A percentile compares a stretch with the other conserved stretches of the same genome.
These are phyloP conservation scores for Pterocarpus macrocarpus DNA, from an alignment of 306 rosid genomes.

Conservation along the genomic window DNA sequence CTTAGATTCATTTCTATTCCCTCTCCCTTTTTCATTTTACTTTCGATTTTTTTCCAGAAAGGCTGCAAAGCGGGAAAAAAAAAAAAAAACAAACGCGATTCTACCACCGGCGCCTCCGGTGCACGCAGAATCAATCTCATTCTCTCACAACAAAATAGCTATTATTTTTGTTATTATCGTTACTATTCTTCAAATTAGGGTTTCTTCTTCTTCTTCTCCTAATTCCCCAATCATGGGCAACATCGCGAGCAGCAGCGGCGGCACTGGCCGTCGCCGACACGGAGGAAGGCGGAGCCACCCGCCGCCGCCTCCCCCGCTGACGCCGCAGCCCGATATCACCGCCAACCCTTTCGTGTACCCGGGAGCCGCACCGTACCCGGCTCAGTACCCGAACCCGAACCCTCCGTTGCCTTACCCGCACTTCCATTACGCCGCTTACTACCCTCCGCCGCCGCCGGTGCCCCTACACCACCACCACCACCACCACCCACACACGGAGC, in stretches of 20 bases:
- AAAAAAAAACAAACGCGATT: background rate
- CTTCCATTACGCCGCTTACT: slow-evolving; percentile 51
- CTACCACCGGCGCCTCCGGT: background rate
- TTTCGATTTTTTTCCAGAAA: background rate
- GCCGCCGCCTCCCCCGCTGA: slow-evolving; percentile 64
- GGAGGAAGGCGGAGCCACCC: slow-evolving; percentile 62
- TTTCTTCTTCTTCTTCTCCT: background rate
- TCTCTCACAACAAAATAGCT: background rate
- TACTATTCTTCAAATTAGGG: slow-evolving; percentile 22
- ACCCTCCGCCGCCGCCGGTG: slow-evolving; percentile 40
- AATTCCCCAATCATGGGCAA: slow-evolving; percentile 71
- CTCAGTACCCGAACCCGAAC: slow-evolving; percentile 59
- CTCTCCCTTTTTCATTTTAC: background rate
- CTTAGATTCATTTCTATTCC: background rate
- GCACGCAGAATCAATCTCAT: background rate
- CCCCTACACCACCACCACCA: slow-evolving; percentile 40
- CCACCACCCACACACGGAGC: slow-evolving; percentile 38
- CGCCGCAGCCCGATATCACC: slow-evolving; percentile 78
- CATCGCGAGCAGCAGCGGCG: slow-evolving; percentile 65
- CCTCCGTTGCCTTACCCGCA: slow-evolving; percentile 48
- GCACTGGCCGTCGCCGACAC: slow-evolving; percentile 61
- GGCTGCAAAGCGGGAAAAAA: background rate
- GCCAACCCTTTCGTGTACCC: slow-evolving; percentile 67
- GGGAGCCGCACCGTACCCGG: slow-evolving; percentile 68
- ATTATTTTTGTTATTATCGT: too few relatives aligned